These are phyloP conservation scores for Fusarium tanahbumbuense DNA, from an alignment of 2,329 filamentous ascomycete genomes.

Conservation along the genomic window DNA sequence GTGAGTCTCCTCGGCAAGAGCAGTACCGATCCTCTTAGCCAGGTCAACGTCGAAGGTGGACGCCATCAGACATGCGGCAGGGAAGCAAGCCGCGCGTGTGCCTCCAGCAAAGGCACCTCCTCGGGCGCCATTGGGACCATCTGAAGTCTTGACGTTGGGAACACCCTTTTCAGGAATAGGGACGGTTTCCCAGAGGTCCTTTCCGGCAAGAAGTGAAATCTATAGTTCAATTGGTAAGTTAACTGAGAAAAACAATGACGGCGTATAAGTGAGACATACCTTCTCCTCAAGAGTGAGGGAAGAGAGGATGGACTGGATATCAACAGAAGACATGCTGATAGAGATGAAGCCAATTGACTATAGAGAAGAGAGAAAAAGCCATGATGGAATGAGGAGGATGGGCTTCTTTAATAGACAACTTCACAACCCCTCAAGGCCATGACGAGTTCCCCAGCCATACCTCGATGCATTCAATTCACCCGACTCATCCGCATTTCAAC, in stretches of 20 bases:
- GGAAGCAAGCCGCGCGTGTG: slow-evolving; percentile 45
- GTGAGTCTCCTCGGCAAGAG: slow-evolving; percentile 65
- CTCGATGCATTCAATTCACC: slow-evolving; percentile 11
- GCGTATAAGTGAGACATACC: slow-evolving; percentile 27
- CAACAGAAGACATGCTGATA: slow-evolving; percentile 43
- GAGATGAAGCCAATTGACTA: slow-evolving; percentile 8
- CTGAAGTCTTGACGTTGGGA: slow-evolving; percentile 42
- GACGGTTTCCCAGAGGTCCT: slow-evolving; percentile 45
- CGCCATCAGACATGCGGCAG: slow-evolving; percentile 58
- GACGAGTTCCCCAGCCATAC: slow-evolving; percentile 7
- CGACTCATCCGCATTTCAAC: slow-evolving; percentile 36
- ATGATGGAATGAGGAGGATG: slow-evolving; percentile 23
- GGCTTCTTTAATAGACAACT: slow-evolving; percentile 38
- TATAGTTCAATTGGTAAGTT: slow-evolving; percentile 4
- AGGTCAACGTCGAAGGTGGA: slow-evolving; percentile 72
- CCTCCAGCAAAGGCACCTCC: slow-evolving; percentile 42
- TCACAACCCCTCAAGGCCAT: slow-evolving; percentile 23
- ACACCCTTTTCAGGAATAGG: slow-evolving; percentile 43
- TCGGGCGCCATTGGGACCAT: slow-evolving; percentile 46
- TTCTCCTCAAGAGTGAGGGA: slow-evolving; percentile 50
- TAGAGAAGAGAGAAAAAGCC: slow-evolving; percentile 10
- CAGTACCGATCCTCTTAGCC: slow-evolving; percentile 66
- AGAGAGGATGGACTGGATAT: slow-evolving; percentile 46
- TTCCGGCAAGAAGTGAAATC: slow-evolving; percentile 45
- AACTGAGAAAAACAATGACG: neutral